Evolutionary conservation across 2,329 filamentous ascomycete species (phyloP), one percentile per base, ranked within the genome.

Genomic region (Pestalotiopsis sp.): DNA sequence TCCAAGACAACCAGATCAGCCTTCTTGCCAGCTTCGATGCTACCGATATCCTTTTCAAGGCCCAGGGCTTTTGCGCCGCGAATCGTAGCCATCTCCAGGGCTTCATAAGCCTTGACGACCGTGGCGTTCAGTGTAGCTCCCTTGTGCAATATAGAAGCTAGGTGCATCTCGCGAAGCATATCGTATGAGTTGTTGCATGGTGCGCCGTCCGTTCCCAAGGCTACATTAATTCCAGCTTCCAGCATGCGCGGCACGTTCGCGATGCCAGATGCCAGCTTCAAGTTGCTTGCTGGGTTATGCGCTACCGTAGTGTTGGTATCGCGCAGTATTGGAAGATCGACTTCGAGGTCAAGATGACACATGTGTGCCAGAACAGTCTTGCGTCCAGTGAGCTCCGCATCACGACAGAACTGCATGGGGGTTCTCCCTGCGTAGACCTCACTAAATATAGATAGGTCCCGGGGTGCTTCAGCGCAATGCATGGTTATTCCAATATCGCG

Each of bases 121-220:
- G 76, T 78, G 2, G 85, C 83, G 69, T 87, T 79, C 60, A 79
- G 77, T 4, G 76, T 78, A 2, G 73, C 69, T 20, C 83, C 83
- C 70, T 84, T 83, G 69, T 87, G 85, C 41, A 87, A 74, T 12
- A 87, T 83, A 0, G 80, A 82, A 0, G 85, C 84, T 0, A 87
- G 77, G 64, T 84, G 83, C 83, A 86, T 87, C 75, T 87, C 85
- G 62, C 83, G 83, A 20, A 87, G 73, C 75, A 87, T 80, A 69
- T 86, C 84, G 73, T 84, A 85, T 6, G 82, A 82, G 70, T 86
- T 86, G 45, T 84, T 84, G 73, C 85, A 87, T 0, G 85, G 85
- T 0, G 85, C 85, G 0, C 85, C 85, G 72, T 88, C 85, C 0
- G 85, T 87, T 0, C 85, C 86, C 0, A 87, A 75, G 0, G 78